Evolutionary conservation across 2,329 filamentous ascomycete genomes (phyloP), one percentile per base, ranked within the genome.

Genomic region (Xylaria sp.): DNA sequence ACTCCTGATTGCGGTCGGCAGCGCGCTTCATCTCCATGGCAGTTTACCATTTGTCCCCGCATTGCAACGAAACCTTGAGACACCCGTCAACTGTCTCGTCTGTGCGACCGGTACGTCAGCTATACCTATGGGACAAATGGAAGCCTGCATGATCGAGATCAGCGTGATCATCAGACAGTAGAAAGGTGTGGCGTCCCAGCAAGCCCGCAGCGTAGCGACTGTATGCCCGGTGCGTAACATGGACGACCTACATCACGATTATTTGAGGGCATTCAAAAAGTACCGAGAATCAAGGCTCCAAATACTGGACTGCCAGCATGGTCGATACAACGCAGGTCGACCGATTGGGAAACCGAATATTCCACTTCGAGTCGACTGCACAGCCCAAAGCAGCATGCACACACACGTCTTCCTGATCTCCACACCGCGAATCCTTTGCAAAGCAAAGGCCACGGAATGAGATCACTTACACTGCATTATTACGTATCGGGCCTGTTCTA

Each of bases 21-120:
- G n/a, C 33, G n/a, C 33, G 57, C 55, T 39, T 61, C 39, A 7
- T 39, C 31, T 39, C n/a, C 39, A 33, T 33, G 51, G 51, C 39
- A 23, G 36, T 12, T 13, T 69, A n/a, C 62, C 43, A 69, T 68
- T 68, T 65, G 69, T 65, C 70, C 66, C 71, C 69, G 66, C 70
- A 70, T 67, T 67, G 58, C 41, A 63, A 65, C 62, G 36, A 51
- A 39, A 49, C 65, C 43, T 70, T 56, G 54, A 69, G 66, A 66
- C 59, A 64, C 66, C 56, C 57, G 51, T 59, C 31, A 43, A 55
- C 46, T 48, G 52, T 65, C 41, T 64, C 43, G 46, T 62, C 33
- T 64, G 49, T 56, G 57, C 59, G 23, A 55, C 36, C 61, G 62
- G 62, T 46, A 61, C 36, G 15, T 62, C 28, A 61, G 48, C 12